Evolutionary conservation across 352 stramenopile species (phyloP).

Genomic region (Globisporangium lucens): DNA sequence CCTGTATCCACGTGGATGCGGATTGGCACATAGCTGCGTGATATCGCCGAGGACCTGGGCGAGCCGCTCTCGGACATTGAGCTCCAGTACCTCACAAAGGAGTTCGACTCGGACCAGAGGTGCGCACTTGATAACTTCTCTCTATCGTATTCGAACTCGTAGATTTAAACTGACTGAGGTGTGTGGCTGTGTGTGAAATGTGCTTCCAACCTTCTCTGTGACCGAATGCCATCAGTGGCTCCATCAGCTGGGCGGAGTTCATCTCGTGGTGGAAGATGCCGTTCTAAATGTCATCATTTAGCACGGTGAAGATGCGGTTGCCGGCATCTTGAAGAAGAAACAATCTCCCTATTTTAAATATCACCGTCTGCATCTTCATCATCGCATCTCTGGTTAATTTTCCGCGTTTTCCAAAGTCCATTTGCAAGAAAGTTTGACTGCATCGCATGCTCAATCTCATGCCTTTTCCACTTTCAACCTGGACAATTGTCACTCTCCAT

Average conservation of each 20-base stretch:
- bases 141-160: neutral
- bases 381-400: neutral
- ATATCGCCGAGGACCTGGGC: slow-evolving; percentile 73
- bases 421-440: neutral
- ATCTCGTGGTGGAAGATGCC: slow-evolving; percentile 78
- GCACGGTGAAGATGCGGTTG: neutral
- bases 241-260: slow-evolving; percentile 73
- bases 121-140: slow-evolving; percentile 8
- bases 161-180: neutral
- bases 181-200: neutral
- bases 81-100: slow-evolving; percentile 65
- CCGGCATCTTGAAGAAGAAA: neutral
- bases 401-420: neutral
- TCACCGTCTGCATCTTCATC: neutral
- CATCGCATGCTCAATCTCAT: neutral
- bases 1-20: too few relatives aligned
- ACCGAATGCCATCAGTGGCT: slow-evolving; percentile 30
- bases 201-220: neutral
- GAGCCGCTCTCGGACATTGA: slow-evolving; percentile 73
- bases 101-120: slow-evolving; percentile 71
- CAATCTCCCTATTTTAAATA: neutral
- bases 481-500: too few relatives aligned
- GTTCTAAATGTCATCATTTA: slow-evolving; percentile 27
- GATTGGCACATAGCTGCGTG: slow-evolving; percentile 32
- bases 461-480: neutral